Conservation (phyloP, 139 green algal genomes). For the Dunaliella primolecta region DNA sequence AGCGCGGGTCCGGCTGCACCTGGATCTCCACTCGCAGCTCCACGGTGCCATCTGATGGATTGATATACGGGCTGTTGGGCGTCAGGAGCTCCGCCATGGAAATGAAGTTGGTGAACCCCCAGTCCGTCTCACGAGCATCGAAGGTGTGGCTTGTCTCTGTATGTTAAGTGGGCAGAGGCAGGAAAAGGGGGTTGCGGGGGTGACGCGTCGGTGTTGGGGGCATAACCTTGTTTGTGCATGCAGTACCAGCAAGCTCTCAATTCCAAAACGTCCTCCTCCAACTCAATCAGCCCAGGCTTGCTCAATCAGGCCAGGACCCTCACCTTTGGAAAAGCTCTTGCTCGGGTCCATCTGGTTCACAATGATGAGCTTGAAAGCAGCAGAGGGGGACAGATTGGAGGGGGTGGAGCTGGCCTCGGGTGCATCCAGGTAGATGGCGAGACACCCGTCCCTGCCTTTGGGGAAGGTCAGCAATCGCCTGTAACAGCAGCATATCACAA, state of each 20-base stretch:
- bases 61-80: neutral
- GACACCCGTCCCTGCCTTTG: conserved; percentile 4
- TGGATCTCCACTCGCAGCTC: conserved; percentile 32
- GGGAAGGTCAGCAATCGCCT: conserved; percentile 82
- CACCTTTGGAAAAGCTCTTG: conserved; percentile 53
- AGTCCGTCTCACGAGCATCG: conserved; percentile 64
- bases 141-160: conserved; percentile 76
- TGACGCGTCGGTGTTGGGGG: neutral
- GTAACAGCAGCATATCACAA: neutral
- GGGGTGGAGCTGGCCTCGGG: conserved; percentile 58
- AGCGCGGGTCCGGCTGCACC: conserved; percentile 47
- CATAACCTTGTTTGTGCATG: too few relatives aligned
- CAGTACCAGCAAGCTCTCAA: too few relatives aligned
- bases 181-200: neutral
- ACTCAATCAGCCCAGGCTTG: neutral
- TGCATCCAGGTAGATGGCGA: conserved; percentile 76
- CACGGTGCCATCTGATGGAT: neutral
- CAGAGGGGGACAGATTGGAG: conserved; percentile 55
- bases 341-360: conserved; percentile 63
- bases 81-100: conserved; percentile 43
- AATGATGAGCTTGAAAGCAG: conserved; percentile 76
- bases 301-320: neutral
- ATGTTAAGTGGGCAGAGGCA: neutral
- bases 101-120: conserved; percentile 88
- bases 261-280: too few relatives aligned